phyloP scores from a whole-genome alignment of 192 early-diverging fungal genomes.

The Podila clonocystis region DNA sequence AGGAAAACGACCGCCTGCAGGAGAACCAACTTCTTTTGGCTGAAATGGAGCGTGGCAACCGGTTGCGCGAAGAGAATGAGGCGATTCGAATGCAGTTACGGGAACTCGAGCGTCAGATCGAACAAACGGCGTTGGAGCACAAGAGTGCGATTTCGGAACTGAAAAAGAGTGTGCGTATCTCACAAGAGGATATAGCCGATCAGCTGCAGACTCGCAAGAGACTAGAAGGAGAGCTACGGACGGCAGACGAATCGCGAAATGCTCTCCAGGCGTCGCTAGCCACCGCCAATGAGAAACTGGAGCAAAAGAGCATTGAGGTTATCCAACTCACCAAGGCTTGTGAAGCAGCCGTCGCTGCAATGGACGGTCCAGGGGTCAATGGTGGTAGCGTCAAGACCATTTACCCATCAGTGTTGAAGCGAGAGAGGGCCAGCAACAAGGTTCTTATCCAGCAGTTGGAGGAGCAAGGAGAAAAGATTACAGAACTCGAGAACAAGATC shows the following conservation, averaged over 20 bases:
- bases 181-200: conserved; percentile 35
- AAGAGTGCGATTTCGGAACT: conserved; percentile 30
- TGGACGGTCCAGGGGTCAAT: conserved; percentile 23
- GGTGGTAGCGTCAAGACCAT: conserved; percentile 42
- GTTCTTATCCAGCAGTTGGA: conserved; percentile 42
- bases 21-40: conserved; percentile 45
- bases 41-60: conserved; percentile 43
- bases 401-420: conserved; percentile 47
- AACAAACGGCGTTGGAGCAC: conserved; percentile 19
- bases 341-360: conserved; percentile 33
- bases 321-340: conserved; percentile 39
- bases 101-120: conserved; percentile 27
- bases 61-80: conserved; percentile 44
- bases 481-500: conserved; percentile 39
- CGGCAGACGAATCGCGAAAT: conserved; percentile 8
- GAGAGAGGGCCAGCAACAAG: conserved; percentile 48
- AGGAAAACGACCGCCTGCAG: conserved; percentile 34
- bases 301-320: conserved; percentile 29
- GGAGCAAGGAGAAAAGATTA: conserved; percentile 51
- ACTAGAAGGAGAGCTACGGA: conserved; percentile 26
- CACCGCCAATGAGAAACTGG: conserved; percentile 23
- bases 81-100: conserved; percentile 30
- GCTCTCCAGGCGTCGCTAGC: conserved; percentile 8
- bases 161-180: conserved; percentile 30
- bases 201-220: conserved; percentile 34